These are phyloP conservation scores for Phytopythium ostracodes DNA, from an alignment of 352 stramenopile species.

Conservation along the genomic window DNA sequence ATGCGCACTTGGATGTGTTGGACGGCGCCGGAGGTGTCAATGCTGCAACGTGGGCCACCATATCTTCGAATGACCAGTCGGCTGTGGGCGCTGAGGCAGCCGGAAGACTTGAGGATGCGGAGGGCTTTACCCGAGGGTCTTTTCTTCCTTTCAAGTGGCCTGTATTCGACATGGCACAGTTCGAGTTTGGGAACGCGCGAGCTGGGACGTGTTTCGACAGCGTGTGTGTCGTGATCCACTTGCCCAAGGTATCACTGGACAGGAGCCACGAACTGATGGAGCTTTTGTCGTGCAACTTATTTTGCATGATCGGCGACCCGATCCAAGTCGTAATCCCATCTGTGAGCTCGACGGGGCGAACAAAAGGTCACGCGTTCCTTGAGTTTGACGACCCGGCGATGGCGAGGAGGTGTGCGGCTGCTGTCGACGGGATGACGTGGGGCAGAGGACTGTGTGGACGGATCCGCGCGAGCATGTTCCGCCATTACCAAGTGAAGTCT, in stretches of 20 bases:
- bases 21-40: constrained; percentile 1
- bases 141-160: constrained; percentile 78
- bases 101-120: not conserved
- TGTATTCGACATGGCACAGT: constrained; percentile 88
- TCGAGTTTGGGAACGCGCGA: constrained; percentile 81
- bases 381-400: constrained; percentile 75
- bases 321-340: constrained; percentile 83
- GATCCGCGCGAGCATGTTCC: constrained; percentile 74
- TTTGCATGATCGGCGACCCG: constrained; percentile 74
- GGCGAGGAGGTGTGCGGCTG: constrained; percentile 44
- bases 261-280: constrained; percentile 74
- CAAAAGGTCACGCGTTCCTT: constrained; percentile 78
- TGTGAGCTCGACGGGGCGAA: constrained; percentile 47
- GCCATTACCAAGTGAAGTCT: constrained; percentile 76
- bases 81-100: not conserved
- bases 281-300: constrained; percentile 67
- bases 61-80: not conserved
- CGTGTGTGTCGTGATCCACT: constrained; percentile 79
- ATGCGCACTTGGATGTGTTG: constrained; percentile 57
- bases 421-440: constrained; percentile 74
- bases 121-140: not conserved
- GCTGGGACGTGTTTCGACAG: constrained; percentile 75
- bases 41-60: not conserved
- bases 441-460: constrained; percentile 49
- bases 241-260: constrained; percentile 73